Evolutionary conservation across 2,329 filamentous ascomycete genomes (phyloP).

Genomic region (Didymella pinodella): DNA sequence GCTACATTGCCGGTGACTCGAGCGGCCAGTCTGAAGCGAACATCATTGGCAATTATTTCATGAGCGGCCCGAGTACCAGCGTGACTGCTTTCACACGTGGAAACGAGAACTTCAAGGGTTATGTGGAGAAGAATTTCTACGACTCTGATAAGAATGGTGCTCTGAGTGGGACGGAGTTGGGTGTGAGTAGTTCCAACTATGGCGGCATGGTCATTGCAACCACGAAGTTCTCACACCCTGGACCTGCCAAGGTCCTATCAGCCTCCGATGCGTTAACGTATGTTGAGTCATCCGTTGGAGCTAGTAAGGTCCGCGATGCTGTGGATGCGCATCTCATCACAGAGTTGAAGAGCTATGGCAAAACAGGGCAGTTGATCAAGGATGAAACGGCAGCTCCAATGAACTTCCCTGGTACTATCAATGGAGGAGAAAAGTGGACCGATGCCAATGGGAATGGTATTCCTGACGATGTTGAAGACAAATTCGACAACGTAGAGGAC

Average conservation of each 20-base stretch:
- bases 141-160: slow-evolving; percentile 60
- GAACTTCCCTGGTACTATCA: slow-evolving; percentile 53
- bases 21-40: slow-evolving; percentile 59
- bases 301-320: slow-evolving; percentile 56
- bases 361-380: slow-evolving; percentile 55
- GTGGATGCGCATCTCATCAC: slow-evolving; percentile 55
- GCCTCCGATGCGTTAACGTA: slow-evolving; percentile 53
- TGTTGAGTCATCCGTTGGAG: slow-evolving; percentile 54
- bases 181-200: slow-evolving; percentile 55
- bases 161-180: slow-evolving; percentile 59
- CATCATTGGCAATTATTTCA: slow-evolving; percentile 66
- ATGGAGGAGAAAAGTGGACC: slow-evolving; percentile 49
- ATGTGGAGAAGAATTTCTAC: slow-evolving; percentile 62
- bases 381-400: slow-evolving; percentile 55
- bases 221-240: slow-evolving; percentile 55
- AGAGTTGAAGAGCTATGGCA: slow-evolving; percentile 58
- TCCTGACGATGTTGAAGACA: slow-evolving; percentile 58
- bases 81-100: slow-evolving; percentile 63
- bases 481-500: slow-evolving; percentile 58
- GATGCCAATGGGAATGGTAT: slow-evolving; percentile 62
- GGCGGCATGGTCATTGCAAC: slow-evolving; percentile 57
- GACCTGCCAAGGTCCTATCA: slow-evolving; percentile 51
- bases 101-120: slow-evolving; percentile 63
- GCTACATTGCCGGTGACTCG: slow-evolving; percentile 64
- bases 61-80: slow-evolving; percentile 61